A percentile compares a stretch with the other conserved stretches of the same genome.
Evolutionary conservation across 257 asterid species (phyloP).

Genomic region (Haberlea rhodopensis): DNA sequence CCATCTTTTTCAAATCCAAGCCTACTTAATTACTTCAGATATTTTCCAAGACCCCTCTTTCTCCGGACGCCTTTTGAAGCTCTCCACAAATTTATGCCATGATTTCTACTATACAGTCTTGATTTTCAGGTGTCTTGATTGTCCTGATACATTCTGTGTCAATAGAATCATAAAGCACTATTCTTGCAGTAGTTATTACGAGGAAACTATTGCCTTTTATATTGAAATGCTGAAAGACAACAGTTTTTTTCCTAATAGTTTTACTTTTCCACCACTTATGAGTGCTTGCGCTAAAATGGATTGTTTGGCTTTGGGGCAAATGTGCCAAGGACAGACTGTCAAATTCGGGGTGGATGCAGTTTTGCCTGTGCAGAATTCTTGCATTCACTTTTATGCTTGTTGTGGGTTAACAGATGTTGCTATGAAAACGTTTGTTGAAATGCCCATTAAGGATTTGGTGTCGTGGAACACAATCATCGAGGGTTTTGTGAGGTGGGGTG

Average conservation of each 20-base stretch:
- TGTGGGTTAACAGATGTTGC: slow-evolving; percentile 43
- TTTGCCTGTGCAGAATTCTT: slow-evolving; percentile 59
- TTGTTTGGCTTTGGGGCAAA: slow-evolving; percentile 45
- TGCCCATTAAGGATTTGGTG: slow-evolving; percentile 50
- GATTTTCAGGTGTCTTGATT: slow-evolving; percentile 43
- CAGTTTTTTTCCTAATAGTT: slow-evolving; percentile 49
- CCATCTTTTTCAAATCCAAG: slow-evolving; percentile 58
- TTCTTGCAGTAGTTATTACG: slow-evolving; percentile 38
- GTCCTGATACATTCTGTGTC: slow-evolving; percentile 61
- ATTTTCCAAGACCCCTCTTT: slow-evolving; percentile 53
- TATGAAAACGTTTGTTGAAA: slow-evolving; percentile 41
- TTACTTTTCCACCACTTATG: slow-evolving; percentile 59
- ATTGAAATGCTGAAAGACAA: slow-evolving; percentile 52
- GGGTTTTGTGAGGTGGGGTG: slow-evolving; percentile 51
- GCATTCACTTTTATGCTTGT: slow-evolving; percentile 57
- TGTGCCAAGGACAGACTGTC: slow-evolving; percentile 65
- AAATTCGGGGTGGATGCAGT: slow-evolving; percentile 60
- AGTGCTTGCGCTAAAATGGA: slow-evolving; percentile 60
- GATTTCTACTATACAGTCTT: slow-evolving; percentile 40
- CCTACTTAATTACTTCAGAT: slow-evolving; percentile 51
- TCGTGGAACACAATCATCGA: slow-evolving; percentile 58
- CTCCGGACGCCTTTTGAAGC: slow-evolving; percentile 59
- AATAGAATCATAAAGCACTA: slow-evolving; percentile 58
- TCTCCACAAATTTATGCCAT: slow-evolving; percentile 35
- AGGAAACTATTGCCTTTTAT: slow-evolving; percentile 49